Evolutionary conservation across 306 rosid species (phyloP), one percentile per base, ranked within the genome.

Genomic region (Senna tora): DNA sequence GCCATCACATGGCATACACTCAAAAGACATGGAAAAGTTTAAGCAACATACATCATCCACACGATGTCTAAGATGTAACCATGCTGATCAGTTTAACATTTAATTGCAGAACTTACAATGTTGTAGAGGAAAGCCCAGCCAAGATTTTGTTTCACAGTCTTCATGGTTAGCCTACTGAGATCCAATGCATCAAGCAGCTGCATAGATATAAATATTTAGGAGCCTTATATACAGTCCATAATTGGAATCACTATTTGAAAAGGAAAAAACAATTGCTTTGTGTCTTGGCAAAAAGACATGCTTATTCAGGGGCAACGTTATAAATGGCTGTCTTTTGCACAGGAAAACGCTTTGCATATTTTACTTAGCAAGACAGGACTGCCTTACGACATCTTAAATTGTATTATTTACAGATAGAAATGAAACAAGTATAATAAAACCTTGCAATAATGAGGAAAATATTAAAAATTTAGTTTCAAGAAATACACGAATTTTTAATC

Each of bases 121-220:
- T 93, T 93, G 84, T 93, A 93, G 9, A 86, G 80, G 71, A 93
- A 93, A 83, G 97, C 98, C 98, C 97, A 93, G 92, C 98, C 91
- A 42, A 93, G 97, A 81, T 90, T 93, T 84, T 93, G 97, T 85
- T 86, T 90, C 67, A 93, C 91, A 6, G 97, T 93, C 83, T 82
- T 90, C 96, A 93, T 93, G 65, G 98, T 93, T 52, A 86, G 82
- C 84, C 85, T 87, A 82, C 98, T 90, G 55, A 93, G 92, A 79
- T 90, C 98, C 98, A 90, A 87, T 39, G 97, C 97, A 84, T 93
- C 98, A 65, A 93, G 87, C 69, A 93, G 69, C 98, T 93, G 96
- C 87, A 83, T 42, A 69, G 20, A 75, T 54, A 65, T 61, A 49
- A 68, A 62, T 59, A 49, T 55, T 79, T 74, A 86, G 49, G 71